Evolutionary conservation across 2,329 filamentous ascomycete genomes (phyloP).

Genomic region (Zarea fungicola): DNA sequence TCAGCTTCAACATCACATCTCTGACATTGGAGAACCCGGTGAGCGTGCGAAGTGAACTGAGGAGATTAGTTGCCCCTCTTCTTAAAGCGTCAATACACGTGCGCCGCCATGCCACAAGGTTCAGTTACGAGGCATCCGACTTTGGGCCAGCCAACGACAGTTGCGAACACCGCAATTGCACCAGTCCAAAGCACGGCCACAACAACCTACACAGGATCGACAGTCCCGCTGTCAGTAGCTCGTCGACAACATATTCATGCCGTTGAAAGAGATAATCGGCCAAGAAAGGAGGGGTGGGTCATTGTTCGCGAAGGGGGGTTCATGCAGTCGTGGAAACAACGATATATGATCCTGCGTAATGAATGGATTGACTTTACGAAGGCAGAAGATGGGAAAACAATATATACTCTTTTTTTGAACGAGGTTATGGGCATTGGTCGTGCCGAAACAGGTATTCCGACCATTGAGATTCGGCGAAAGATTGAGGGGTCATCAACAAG

Average conservation of each 20-base stretch:
- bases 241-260: slow-evolving; percentile 47
- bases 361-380: slow-evolving; percentile 86
- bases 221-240: slow-evolving; percentile 57
- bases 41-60: too few species aligned
- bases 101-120: slow-evolving; percentile 5
- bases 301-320: slow-evolving; percentile 79
- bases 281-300: slow-evolving; percentile 69
- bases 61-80: too few species aligned
- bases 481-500: slow-evolving; percentile 59
- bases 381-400: slow-evolving; percentile 71
- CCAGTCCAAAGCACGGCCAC: slow-evolving; percentile 54
- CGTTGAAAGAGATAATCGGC: slow-evolving; percentile 53
- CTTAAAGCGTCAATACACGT: not conserved
- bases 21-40: too few species aligned
- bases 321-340: slow-evolving; percentile 74
- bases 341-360: slow-evolving; percentile 78
- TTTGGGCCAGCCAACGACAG: slow-evolving; percentile 7
- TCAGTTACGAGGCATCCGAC: not conserved
- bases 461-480: slow-evolving; percentile 77
- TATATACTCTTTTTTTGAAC: slow-evolving; percentile 69
- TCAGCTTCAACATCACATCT: too few species aligned
- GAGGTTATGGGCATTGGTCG: slow-evolving; percentile 78
- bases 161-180: slow-evolving; percentile 62
- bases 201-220: slow-evolving; percentile 60
- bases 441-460: slow-evolving; percentile 76